Conservation (phyloP, 2,329 filamentous ascomycete genomes). For the Arthroderma uncinatum region DNA sequence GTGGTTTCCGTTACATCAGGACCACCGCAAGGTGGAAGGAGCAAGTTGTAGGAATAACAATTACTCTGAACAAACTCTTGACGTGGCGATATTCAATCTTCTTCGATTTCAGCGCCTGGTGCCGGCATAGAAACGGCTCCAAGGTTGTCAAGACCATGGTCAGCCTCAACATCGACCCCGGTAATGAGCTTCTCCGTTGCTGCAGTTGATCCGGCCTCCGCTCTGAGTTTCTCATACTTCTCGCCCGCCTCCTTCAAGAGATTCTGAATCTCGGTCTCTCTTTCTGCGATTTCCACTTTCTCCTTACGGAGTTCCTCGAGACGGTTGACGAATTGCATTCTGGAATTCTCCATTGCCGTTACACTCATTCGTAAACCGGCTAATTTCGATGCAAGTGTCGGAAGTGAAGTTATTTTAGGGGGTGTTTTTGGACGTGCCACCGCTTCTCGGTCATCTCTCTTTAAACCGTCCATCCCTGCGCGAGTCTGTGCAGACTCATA, state of each 20-base stretch:
- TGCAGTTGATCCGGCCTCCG: slow-evolving; percentile 27
- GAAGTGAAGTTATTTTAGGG: slow-evolving; percentile 65
- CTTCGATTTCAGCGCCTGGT: background rate
- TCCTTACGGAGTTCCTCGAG: slow-evolving; percentile 59
- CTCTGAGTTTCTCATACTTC: slow-evolving; percentile 50
- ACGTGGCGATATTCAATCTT: background rate
- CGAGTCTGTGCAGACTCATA: slow-evolving; percentile 81
- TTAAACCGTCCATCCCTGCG: slow-evolving; percentile 67
- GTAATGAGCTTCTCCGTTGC: slow-evolving; percentile 19
- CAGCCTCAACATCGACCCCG: slow-evolving; percentile 22
- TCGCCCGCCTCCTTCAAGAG: slow-evolving; percentile 71
- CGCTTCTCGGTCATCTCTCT: slow-evolving; percentile 29
- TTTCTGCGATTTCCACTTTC: slow-evolving; percentile 53
- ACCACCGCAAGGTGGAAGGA: slow-evolving; percentile 9
- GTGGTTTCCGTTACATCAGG: background rate
- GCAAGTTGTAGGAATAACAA: background rate
- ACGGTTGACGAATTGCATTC: slow-evolving; percentile 48
- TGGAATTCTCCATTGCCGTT: slow-evolving; percentile 51
- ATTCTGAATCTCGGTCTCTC: slow-evolving; percentile 69
- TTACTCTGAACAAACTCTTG: background rate
- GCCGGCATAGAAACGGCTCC: slow-evolving; percentile 15
- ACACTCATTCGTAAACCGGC: slow-evolving; percentile 52
- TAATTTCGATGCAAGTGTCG: slow-evolving; percentile 58
- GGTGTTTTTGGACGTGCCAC: slow-evolving; percentile 45
- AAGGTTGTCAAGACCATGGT: slow-evolving; percentile 30